Percentiles rank a stretch among this genome's conserved stretches.
Conservation (phyloP, 352 stramenopile species). For the Phytopythium cucurbitacearum region DNA sequence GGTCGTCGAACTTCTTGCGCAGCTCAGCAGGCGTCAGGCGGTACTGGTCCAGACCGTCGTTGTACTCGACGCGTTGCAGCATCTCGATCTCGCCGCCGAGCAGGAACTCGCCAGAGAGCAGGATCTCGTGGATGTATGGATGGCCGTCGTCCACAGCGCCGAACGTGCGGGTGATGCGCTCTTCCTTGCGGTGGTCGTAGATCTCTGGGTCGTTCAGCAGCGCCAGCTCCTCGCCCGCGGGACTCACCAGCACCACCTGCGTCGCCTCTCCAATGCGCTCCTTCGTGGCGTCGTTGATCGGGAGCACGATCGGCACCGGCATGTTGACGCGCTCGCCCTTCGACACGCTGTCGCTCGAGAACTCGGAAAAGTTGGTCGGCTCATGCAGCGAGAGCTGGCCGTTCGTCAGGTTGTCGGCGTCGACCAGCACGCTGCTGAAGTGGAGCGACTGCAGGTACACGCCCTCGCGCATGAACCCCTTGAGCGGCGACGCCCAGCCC, state of each 20-base stretch:
- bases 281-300: constrained; percentile 93
- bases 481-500: constrained; percentile 94
- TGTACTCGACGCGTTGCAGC: constrained; percentile 94
- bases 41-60: constrained; percentile 97
- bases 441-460: constrained; percentile 96
- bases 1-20: constrained; percentile 91
- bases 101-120: constrained; percentile 93
- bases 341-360: constrained; percentile 76
- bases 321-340: constrained; percentile 91
- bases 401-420: constrained; percentile 94
- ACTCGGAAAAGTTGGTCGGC: constrained; percentile 92
- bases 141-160: constrained; percentile 95
- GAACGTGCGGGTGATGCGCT: constrained; percentile 97
- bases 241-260: constrained; percentile 91
- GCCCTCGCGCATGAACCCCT: constrained; percentile 97
- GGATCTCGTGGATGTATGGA: constrained; percentile 96
- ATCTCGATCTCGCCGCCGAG: constrained; percentile 96
- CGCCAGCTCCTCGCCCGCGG: constrained; percentile 92
- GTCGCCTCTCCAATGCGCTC: constrained; percentile 69
- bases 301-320: constrained; percentile 96
- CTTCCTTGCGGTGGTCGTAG: constrained; percentile 96
- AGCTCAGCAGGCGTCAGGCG: constrained; percentile 93
- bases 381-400: constrained; percentile 74
- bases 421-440: constrained; percentile 96
- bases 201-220: constrained; percentile 94